Evolutionary conservation across 2,329 filamentous ascomycete genomes (phyloP), one percentile per base, ranked within the genome.

Genomic region (Trichoderma polysporum): DNA sequence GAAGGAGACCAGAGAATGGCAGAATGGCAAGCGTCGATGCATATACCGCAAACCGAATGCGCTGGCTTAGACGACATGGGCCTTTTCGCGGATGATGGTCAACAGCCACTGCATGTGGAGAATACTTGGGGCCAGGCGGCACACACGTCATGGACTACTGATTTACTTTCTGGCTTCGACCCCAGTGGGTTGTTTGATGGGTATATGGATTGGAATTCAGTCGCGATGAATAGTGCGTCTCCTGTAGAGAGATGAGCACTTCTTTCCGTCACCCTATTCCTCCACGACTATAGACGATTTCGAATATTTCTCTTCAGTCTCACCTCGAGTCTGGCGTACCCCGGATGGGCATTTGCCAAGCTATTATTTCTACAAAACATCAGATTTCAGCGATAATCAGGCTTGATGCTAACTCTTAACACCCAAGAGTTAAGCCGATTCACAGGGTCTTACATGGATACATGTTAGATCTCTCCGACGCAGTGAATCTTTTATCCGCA

Each of bases 171-270:
- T 1, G 76, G 76, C 0, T 70, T 78, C 1, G 77, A 79, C 6
- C 77, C 77, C 0, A 75, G 72, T 0, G 59, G 78, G 3, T 79
- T 75, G 75, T 77, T 78, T 41, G 77, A 79, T 27, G 76, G 76
- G 0, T 76, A 78, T 37, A 49, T 78, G 2, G 77, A 79, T 17
- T 79, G 77, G 77, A 74, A 74, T 0, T 70, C 76, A 0, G 70
- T 77, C 0, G 70, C 75, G 0, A 76, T 77, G 76, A 78, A 74
- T 37, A 74, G 74, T 0, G 73, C 75, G 73, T 73, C 73, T 0
- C 70, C 71, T 1, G 33, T 72, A 22, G 74, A 75, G 37, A 70
- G 73, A 31, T 74, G 64, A 68, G 13, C 10, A 37, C 6, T 25
- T 17, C 5, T n/a, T 15, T 15, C 22, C 4, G 41, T 45, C 3